These are phyloP conservation scores for Cladosporium austrohemisphaericum DNA, from an alignment of 2,329 filamentous ascomycete genomes.

Conservation along the genomic window DNA sequence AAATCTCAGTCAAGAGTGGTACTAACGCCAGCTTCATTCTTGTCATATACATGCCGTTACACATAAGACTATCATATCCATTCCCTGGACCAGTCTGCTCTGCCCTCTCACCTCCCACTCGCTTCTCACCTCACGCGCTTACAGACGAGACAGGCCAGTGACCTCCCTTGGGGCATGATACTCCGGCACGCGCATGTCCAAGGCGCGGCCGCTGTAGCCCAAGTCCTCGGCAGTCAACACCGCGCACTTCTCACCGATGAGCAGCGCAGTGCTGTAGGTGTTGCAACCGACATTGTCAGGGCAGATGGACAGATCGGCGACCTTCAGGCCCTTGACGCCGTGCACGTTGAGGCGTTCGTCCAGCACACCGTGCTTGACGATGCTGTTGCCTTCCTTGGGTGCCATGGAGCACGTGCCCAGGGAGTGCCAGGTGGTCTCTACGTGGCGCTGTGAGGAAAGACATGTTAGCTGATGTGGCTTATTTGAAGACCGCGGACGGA, in stretches of 20 bases:
- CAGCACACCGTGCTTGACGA: constrained; percentile 61
- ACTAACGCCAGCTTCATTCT: not conserved
- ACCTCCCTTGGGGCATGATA: constrained; percentile 48
- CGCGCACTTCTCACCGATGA: constrained; percentile 73
- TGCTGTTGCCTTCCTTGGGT: constrained; percentile 59
- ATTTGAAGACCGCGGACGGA: constrained; percentile 32
- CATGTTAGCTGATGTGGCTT: constrained; percentile 30
- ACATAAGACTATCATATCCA: not conserved
- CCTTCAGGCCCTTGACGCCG: constrained; percentile 72
- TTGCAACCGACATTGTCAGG: constrained; percentile 44
- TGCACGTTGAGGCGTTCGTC: constrained; percentile 76
- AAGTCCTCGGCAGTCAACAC: constrained; percentile 68
- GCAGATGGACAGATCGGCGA: constrained; percentile 58
- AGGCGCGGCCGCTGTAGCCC: constrained; percentile 66
- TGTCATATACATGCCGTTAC: constrained; percentile 1
- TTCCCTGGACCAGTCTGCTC: not conserved
- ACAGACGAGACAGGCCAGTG: constrained; percentile 41
- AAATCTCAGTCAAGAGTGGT: not conserved
- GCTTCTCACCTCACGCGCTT: constrained; percentile 15
- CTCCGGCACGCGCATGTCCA: constrained; percentile 69
- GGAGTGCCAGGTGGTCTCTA: constrained; percentile 41
- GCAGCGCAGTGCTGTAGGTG: constrained; percentile 55
- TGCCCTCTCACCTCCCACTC: not conserved
- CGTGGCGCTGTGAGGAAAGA: constrained; percentile 73
- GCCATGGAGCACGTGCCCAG: constrained; percentile 38